These are phyloP conservation scores for Colletotrichum ledebouriae DNA, from an alignment of 2,329 filamentous ascomycete species.

Conservation along the genomic window DNA sequence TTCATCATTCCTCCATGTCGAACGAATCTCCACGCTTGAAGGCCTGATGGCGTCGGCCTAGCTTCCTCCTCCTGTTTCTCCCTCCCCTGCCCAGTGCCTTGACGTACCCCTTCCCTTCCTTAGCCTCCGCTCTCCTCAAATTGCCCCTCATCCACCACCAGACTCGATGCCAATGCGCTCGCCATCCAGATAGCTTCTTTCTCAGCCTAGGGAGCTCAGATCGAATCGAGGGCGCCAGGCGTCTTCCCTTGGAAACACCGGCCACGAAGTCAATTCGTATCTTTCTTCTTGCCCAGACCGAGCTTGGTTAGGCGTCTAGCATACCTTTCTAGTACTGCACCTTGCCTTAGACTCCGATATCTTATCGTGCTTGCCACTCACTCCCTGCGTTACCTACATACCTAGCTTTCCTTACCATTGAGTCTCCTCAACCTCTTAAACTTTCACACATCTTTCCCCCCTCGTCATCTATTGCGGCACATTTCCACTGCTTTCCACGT, in stretches of 20 bases:
- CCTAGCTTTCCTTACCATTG: slow-evolving; percentile 20
- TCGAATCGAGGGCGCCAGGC: slow-evolving; percentile 21
- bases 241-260: slow-evolving; percentile 37
- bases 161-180: slow-evolving; percentile 33
- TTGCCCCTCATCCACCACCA: slow-evolving; percentile 35
- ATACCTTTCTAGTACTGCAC: not conserved
- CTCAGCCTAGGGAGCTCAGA: slow-evolving; percentile 27
- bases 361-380: slow-evolving; percentile 42
- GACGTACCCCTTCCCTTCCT: slow-evolving; percentile 36
- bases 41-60: slow-evolving; percentile 36
- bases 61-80: slow-evolving; percentile 37
- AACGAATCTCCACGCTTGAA: slow-evolving; percentile 38
- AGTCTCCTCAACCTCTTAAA: slow-evolving; percentile 29
- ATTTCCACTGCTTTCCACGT: not conserved
- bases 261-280: slow-evolving; percentile 31
- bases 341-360: slow-evolving; percentile 37
- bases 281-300: slow-evolving; percentile 20
- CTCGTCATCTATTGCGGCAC: slow-evolving; percentile 27
- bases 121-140: slow-evolving; percentile 12
- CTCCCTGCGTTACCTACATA: slow-evolving; percentile 41
- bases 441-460: slow-evolving; percentile 17
- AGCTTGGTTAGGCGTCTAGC: slow-evolving; percentile 14
- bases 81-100: slow-evolving; percentile 31
- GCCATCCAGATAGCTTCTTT: slow-evolving; percentile 34
- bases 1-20: slow-evolving; percentile 39